phyloP scores from a whole-genome alignment of 768 basidiomycete species.

The Lyophyllum shimeji region DNA sequence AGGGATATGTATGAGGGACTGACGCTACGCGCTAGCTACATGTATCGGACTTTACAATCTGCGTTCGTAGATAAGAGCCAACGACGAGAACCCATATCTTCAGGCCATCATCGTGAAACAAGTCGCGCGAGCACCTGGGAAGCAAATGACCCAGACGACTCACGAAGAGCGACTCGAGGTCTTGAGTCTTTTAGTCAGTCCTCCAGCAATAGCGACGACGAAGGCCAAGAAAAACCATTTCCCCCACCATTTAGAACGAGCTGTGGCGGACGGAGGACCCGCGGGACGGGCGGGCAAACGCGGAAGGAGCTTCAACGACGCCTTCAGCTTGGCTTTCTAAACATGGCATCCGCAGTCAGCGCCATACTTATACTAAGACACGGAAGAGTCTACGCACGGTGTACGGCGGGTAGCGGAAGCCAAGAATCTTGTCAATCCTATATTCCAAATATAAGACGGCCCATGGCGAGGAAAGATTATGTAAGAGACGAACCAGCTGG shows the following conservation, averaged over 20 bases:
- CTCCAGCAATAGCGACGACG: constrained; percentile 39
- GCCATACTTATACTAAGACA: not conserved
- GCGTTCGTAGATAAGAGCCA: too few species aligned
- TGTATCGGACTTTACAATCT: too few species aligned
- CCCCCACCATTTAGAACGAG: constrained; percentile 32
- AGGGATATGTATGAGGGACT: too few species aligned
- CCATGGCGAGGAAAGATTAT: constrained; percentile 16
- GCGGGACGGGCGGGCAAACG: constrained; percentile 45
- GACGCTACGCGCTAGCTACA: too few species aligned
- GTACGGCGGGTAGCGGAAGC: constrained; percentile 65
- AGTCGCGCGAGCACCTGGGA: not conserved
- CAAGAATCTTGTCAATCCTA: constrained; percentile 51
- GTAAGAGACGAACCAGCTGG: constrained; percentile 45
- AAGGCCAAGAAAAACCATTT: constrained; percentile 52
- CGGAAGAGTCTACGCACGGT: constrained; percentile 27
- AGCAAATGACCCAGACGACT: not conserved
- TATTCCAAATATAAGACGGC: not conserved
- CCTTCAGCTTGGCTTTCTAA: constrained; percentile 33
- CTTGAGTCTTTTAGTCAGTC: constrained; percentile 41
- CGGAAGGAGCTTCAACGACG: constrained; percentile 22
- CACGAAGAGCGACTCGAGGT: constrained; percentile 13
- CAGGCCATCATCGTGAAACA: not conserved
- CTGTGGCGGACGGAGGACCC: constrained; percentile 33
- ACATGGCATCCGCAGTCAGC: not conserved
- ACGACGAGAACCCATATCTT: not conserved